Base-by-base conservation (phyloP, 257 asterid species). In the Nicotiana noctiflora region DNA sequence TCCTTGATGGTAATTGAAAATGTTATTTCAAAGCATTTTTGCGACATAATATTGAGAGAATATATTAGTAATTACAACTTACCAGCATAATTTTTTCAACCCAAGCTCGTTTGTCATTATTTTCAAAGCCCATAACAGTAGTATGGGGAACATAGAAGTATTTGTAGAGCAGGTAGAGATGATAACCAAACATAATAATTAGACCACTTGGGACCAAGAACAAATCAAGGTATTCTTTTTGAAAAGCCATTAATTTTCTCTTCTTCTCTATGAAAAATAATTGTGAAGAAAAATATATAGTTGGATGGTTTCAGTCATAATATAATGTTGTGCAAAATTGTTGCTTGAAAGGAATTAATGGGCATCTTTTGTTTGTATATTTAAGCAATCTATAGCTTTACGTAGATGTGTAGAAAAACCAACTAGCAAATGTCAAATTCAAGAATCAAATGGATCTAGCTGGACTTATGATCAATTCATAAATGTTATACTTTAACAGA, bases 71-170 rank as follows among this genome's bases (percentile, higher is more conserved):
- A 17, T 61, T 61, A 1, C 31, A 0, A 72, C 60, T 46, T 72
- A 72, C 77, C 77, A 72, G 49, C 77, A 72, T 72, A 13, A 72
- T 13, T 46, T 46, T 77, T 67, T 23, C 72, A 32, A 82, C 82
- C 85, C 85, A 82, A 65, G 85, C 79, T 77, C 34, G 57, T 53
- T 79, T 62, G 31, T 63, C 74, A 63, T 79, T 29, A 5, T 79
- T 79, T 63, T 79, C 76, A 40, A 61, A 79, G 1, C 76, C 76
- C 61, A 79, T 79, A 23, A 79, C 51, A 18, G 82, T 79, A 40
- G 82, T 44, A 44, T 62, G 60, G 17, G 62, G 76, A 67, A 46
- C 57, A 23, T 63, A 14, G 12, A 56, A 60, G 61, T 76, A 81
- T 81, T 79, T 81, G 12, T 81, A 63, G n/a, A n/a, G n/a, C n/a